Conservation (phyloP, 352 stramenopile genomes). For the Globisporangium canariense region DNA sequence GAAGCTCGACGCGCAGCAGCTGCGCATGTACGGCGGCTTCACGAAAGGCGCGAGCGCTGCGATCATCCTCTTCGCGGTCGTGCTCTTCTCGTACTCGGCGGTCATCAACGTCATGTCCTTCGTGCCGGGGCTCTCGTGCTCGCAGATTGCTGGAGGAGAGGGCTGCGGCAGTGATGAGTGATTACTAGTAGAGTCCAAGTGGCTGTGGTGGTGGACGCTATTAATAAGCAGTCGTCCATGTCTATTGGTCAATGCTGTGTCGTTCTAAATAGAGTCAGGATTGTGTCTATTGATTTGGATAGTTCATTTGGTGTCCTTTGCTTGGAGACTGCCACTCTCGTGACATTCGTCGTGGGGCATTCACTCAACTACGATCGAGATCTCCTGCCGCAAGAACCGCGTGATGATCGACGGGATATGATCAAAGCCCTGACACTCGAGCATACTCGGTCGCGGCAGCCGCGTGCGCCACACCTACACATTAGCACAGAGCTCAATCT, state of each 20-base stretch:
- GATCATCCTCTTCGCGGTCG: conserved; percentile 30
- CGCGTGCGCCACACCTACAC: too few species aligned
- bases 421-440: background rate
- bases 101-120: conserved; percentile 42
- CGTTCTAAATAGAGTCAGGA: too few species aligned
- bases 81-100: conserved; percentile 48
- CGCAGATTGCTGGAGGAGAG: conserved; percentile 29
- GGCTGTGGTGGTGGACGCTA: too few species aligned
- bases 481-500: too few species aligned
- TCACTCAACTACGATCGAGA: too few species aligned
- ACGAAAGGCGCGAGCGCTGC: conserved; percentile 42
- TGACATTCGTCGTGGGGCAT: too few species aligned
- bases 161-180: conserved; percentile 23
- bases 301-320: too few species aligned
- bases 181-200: too few species aligned
- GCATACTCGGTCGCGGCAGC: background rate
- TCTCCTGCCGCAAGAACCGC: background rate
- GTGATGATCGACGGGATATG: background rate
- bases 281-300: too few species aligned
- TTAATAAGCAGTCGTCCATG: too few species aligned
- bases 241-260: too few species aligned
- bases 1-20: conserved; percentile 64
- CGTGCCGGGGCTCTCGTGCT: conserved; percentile 27
- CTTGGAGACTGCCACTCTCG: too few species aligned
- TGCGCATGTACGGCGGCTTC: conserved; percentile 63